Conservation (phyloP, 2,329 filamentous ascomycete species). For the Cladophialophora bantiana region DNA sequence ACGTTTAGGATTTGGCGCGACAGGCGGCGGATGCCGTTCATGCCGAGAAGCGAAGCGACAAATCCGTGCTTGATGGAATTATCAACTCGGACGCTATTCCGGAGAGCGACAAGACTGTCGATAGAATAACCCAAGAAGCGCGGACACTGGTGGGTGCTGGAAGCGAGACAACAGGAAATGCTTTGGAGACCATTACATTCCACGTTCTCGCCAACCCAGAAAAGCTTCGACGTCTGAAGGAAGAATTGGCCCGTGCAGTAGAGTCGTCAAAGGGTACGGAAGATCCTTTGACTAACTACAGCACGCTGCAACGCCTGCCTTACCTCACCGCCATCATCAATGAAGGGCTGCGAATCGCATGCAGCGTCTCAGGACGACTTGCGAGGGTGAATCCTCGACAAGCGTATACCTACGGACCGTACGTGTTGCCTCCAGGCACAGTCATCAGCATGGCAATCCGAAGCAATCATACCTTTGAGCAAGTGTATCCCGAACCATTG, state of each 20-base stretch:
- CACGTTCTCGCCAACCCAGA: constrained; percentile 37
- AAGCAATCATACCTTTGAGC: constrained; percentile 33
- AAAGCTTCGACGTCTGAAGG: constrained; percentile 40
- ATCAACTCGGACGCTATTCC: constrained; percentile 42
- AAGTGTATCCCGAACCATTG: constrained; percentile 53
- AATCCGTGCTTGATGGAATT: constrained; percentile 39
- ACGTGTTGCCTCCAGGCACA: constrained; percentile 36
- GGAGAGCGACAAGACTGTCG: constrained; percentile 44
- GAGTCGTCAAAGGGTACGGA: constrained; percentile 37
- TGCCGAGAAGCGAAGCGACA: constrained; percentile 37
- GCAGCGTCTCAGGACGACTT: constrained; percentile 48
- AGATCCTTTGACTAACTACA: constrained; percentile 28
- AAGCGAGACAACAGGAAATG: constrained; percentile 37
- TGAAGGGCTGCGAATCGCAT: constrained; percentile 58
- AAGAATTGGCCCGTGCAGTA: constrained; percentile 42
- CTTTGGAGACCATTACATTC: constrained; percentile 35
- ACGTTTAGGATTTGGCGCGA: constrained; percentile 29
- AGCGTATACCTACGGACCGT: constrained; percentile 29
- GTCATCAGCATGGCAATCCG: constrained; percentile 39
- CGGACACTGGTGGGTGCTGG: constrained; percentile 38
- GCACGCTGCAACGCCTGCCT: constrained; percentile 39
- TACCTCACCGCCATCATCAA: constrained; percentile 61
- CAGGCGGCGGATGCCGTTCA: constrained; percentile 28
- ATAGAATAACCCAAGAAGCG: constrained; percentile 42
- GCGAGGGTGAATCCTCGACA: constrained; percentile 31